A percentile compares a stretch with the other conserved stretches of the same genome.
Conservation (phyloP, 345 rosid genomes). For the Moricandia arvensis region DNA sequence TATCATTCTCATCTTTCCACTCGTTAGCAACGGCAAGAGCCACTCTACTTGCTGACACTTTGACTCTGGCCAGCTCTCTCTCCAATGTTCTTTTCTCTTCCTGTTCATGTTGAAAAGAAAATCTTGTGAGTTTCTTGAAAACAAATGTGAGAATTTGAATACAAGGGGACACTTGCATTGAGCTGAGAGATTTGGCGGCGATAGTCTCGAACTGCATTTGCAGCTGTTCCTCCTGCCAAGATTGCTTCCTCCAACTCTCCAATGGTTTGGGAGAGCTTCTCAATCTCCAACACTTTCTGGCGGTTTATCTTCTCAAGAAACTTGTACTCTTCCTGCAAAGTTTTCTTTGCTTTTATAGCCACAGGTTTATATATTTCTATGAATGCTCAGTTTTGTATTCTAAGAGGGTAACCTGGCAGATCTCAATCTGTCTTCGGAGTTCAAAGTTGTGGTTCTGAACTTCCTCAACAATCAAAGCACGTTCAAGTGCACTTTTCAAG, state of each 20-base stretch:
- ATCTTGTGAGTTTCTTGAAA: neutral
- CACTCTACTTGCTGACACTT: slow-evolving; percentile 75
- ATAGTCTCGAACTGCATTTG: slow-evolving; percentile 74
- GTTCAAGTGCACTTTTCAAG: slow-evolving; percentile 79
- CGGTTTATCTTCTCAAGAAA: slow-evolving; percentile 92
- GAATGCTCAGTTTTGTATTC: neutral
- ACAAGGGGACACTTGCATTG: slow-evolving; percentile 44
- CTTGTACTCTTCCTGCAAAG: slow-evolving; percentile 75
- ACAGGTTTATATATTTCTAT: neutral
- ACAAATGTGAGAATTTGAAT: neutral
- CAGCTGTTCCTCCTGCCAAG: slow-evolving; percentile 80
- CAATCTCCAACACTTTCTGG: slow-evolving; percentile 82
- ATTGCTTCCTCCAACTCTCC: slow-evolving; percentile 80
- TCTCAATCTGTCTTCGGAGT: slow-evolving; percentile 82
- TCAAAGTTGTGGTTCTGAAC: slow-evolving; percentile 92
- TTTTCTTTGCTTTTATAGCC: neutral
- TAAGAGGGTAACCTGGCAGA: slow-evolving; percentile 52
- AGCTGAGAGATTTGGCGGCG: slow-evolving; percentile 71
- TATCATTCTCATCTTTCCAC: slow-evolving; percentile 93
- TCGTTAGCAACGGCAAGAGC: slow-evolving; percentile 88
- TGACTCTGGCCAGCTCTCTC: slow-evolving; percentile 88
- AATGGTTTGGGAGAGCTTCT: slow-evolving; percentile 84
- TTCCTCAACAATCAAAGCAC: slow-evolving; percentile 90
- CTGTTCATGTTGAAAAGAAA: slow-evolving; percentile 35
- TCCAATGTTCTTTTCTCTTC: slow-evolving; percentile 90